These are phyloP conservation scores for Fraxinus floribunda DNA, from an alignment of 305 asterid species.

Conservation along the genomic window DNA sequence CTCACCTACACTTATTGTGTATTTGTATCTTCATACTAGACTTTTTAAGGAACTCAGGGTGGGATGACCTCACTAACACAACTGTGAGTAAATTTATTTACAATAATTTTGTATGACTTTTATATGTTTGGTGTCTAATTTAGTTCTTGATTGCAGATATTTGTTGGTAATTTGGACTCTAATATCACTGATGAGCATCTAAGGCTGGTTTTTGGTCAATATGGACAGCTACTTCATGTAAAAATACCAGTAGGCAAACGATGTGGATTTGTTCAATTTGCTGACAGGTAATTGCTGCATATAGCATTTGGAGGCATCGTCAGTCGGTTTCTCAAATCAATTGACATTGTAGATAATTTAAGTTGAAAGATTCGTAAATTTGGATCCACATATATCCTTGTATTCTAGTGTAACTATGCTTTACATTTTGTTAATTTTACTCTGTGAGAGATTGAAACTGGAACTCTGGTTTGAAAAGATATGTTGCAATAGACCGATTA, in stretches of 20 bases:
- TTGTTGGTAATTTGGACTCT: constrained; percentile 88
- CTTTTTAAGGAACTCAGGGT: constrained; percentile 62
- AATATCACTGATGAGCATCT: constrained; percentile 71
- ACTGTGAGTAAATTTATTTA: constrained; percentile 57
- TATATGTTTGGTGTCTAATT: neutral
- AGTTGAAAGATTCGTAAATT: too few relatives aligned
- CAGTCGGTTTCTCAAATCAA: too few relatives aligned
- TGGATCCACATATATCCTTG: too few relatives aligned
- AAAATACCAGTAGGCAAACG: constrained; percentile 93
- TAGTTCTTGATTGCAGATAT: constrained; percentile 50
- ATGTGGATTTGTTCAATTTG: constrained; percentile 93
- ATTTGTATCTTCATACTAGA: constrained; percentile 69
- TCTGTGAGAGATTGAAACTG: too few relatives aligned
- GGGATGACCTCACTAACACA: constrained; percentile 90
- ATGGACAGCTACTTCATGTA: constrained; percentile 86
- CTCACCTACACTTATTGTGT: constrained; percentile 21
- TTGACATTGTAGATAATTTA: too few relatives aligned
- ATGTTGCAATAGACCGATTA: too few relatives aligned
- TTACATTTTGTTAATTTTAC: too few relatives aligned
- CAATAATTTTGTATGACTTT: constrained; percentile 4
- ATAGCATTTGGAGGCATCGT: too few relatives aligned
- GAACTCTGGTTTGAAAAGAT: too few relatives aligned
- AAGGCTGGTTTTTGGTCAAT: constrained; percentile 71
- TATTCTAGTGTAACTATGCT: too few relatives aligned
- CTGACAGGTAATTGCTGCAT: constrained; percentile 92